A percentile compares a stretch with the other conserved stretches of the same genome.
phyloP scores from a whole-genome alignment of 139 green algal species.

The Mesotaenium endlicherianum region DNA sequence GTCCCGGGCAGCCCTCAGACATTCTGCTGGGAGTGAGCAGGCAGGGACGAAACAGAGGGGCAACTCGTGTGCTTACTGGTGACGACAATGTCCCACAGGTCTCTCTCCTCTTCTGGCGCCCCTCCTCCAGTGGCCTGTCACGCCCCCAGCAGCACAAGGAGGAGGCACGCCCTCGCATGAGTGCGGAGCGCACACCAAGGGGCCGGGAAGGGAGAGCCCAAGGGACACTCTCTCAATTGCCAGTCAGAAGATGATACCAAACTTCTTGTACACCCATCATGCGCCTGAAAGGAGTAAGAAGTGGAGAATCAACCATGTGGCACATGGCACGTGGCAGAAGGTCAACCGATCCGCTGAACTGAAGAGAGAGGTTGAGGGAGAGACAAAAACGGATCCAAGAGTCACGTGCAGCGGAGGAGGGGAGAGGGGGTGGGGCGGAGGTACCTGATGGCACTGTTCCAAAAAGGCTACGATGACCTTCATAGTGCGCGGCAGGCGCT shows the following conservation, averaged over 20 bases:
- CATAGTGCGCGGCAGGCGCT: slow-evolving; percentile 5
- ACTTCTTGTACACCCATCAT: too few species aligned
- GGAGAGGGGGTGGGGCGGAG: not conserved
- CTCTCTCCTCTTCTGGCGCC: not conserved
- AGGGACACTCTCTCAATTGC: too few species aligned
- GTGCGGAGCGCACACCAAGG: not conserved
- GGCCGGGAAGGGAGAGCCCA: too few species aligned
- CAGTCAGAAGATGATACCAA: too few species aligned
- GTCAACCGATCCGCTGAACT: not conserved
- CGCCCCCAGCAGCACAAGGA: not conserved
- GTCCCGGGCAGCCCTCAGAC: too few species aligned
- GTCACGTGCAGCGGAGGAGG: not conserved
- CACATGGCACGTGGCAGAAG: not conserved
- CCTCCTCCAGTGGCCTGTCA: not conserved
- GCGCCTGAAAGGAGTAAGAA: not conserved
- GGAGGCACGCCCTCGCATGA: not conserved
- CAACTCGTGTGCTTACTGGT: too few species aligned
- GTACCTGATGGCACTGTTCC: slow-evolving; percentile 3
- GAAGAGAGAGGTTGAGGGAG: not conserved
- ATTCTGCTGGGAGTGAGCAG: too few species aligned
- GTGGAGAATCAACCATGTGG: not conserved
- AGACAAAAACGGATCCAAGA: not conserved
- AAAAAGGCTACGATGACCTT: slow-evolving; percentile 23
- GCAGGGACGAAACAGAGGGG: too few species aligned
- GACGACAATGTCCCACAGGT: not conserved